Base-by-base conservation (phyloP, 768 basidiomycete genomes). In the Cystobasidium ongulense region DNA sequence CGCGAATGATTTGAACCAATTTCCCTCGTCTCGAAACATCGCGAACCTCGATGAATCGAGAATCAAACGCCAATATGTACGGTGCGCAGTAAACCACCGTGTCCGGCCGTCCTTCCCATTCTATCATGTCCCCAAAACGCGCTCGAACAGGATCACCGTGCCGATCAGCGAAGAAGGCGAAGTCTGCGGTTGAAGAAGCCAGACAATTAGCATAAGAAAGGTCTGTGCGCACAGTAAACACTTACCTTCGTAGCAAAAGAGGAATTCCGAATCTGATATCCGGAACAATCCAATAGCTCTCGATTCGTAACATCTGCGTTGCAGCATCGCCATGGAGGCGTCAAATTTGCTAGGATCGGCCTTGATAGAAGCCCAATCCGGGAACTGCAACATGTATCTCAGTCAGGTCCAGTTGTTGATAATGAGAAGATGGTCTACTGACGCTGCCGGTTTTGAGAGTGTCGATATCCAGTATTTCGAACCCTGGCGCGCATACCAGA, bases 401-500 rank as follows among this genome's bases (percentile, higher is more conserved):
- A 0, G 94, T 92, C 74, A 97, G 91, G 1, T 91, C 92, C 0
- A 90, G 89, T 79, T 89, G 91, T 81, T 90, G 89, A 81, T 91
- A 90, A 81, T 90, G 91, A 23, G 46, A 25, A n/a, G 25, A 21
- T 13, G 33, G 4, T 4, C 54, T 27, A 76, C 35, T 43, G 1
- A 65, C 70, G 35, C 11, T n/a, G 10, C 31, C n/a, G 13, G 18
- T 46, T 81, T 66, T 27, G n/a, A 81, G 90, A 54, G 83, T 95
- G 90, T 94, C 91, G 27, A 97, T 85, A 77, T 97, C 92, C 90
- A 98, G 97, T 78, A 97, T 95, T 81, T 97, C 94, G 78, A 97
- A 97, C 46, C 94, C 93, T 79, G 91, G 91, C 0, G 90, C 88
- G 77, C 94, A 94, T 33, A 96, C 85, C 72, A 99, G 90, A 1